Percentiles rank a stretch among this genome's conserved stretches.
These are phyloP conservation scores for Salix udensis DNA, from an alignment of 345 rosid genomes.

Conservation along the genomic window DNA sequence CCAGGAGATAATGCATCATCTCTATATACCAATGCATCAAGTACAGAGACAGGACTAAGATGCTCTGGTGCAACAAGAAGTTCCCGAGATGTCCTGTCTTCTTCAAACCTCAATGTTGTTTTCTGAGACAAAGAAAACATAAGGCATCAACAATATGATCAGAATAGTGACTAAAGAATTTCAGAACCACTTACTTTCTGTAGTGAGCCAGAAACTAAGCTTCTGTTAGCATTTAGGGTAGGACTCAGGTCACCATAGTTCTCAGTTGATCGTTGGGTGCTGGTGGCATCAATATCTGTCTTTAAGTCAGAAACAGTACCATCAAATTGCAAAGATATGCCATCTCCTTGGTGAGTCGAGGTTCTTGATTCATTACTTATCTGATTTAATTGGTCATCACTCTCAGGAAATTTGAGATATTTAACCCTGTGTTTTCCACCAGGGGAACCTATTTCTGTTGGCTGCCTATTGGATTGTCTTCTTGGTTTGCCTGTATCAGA, in stretches of 20 bases:
- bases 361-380: constrained; percentile 64
- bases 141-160: constrained; percentile 14
- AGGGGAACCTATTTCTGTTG: constrained; percentile 49
- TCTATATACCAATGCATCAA: constrained; percentile 49
- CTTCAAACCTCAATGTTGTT: constrained; percentile 41
- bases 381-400: constrained; percentile 76
- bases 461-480: constrained; percentile 43
- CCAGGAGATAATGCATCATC: constrained; percentile 64
- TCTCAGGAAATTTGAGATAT: constrained; percentile 38
- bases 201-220: constrained; percentile 38
- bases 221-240: constrained; percentile 32
- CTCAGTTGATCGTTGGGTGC: constrained; percentile 32
- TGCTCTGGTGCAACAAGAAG: constrained; percentile 51
- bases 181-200: constrained; percentile 46
- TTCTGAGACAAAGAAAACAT: constrained; percentile 36
- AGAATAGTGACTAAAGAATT: constrained; percentile 1
- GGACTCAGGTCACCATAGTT: constrained; percentile 40
- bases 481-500: constrained; percentile 58
- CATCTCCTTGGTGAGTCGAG: constrained; percentile 56
- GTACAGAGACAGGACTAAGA: constrained; percentile 89
- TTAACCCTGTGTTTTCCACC: constrained; percentile 53
- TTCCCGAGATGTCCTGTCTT: constrained; percentile 45
- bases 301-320: constrained; percentile 35
- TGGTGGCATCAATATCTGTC: constrained; percentile 33
- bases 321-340: constrained; percentile 52